Base-by-base conservation (phyloP, 495 filamentous ascomycete genomes). In the Bryoglossum gracile region DNA sequence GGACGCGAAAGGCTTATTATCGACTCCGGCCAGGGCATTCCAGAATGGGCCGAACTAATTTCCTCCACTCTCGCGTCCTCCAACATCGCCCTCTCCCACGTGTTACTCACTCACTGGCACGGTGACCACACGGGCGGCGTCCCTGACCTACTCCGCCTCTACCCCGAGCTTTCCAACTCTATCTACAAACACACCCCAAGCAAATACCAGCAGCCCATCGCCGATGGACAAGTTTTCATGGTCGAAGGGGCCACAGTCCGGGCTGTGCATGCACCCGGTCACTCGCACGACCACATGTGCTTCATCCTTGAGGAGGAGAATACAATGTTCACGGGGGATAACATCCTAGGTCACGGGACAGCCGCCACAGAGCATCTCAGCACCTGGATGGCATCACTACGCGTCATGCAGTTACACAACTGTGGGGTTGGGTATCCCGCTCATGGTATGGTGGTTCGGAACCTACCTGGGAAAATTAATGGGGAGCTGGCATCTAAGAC, bases 301-400 rank as follows among this genome's bases (percentile, higher is more conserved):
- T 77, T 90, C 51, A 49, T 82, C 17, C 56, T 86, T 13, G 73
- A 81, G 49, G 83, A 94, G 56, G 84, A 91, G 57, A 74, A 84
- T 59, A 86, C 86, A 9, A 73, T 95, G 59, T 94, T 96, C 66
- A 95, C 89, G 0, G 90, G 87, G 30, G 90, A 96, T 58, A 95
- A 90, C 54, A 85, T 96, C 25, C 75, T 96, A 5, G 90, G 90
- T 1, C 89, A 96, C 48, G 91, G 90, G 2, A 95, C 91, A 3
- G 79, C 84, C 24, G 89, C 95, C 10, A 94, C 95, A 59, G 87
- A 94, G 65, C 80, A 94, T 46, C 71, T 95, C 2, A 66, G 65
- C 8, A 65, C 65, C 8, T 96, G 95, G 60, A 67, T 95, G 54
- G 50, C 56, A 14, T 86, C 80, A 33, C 63, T 96, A 8, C 67